phyloP scores from a whole-genome alignment of 257 asterid species.

The Nicotiana noctiflora region DNA sequence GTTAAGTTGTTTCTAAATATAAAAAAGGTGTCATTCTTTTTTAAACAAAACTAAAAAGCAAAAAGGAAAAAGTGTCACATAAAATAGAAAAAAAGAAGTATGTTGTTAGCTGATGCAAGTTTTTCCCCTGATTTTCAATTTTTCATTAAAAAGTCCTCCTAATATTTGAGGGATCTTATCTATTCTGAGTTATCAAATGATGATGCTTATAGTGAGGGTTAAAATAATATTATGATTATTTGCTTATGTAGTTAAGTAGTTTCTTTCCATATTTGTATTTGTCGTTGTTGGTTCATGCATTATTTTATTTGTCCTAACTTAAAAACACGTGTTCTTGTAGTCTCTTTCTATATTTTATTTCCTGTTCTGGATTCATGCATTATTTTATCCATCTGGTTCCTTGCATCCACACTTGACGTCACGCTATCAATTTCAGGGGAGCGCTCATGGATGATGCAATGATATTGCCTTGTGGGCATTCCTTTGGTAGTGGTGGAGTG shows the following conservation, averaged over 20 bases:
- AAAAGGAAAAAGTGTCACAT: background rate
- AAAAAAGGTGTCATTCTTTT: background rate
- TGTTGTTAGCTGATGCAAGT: background rate
- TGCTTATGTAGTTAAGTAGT: background rate
- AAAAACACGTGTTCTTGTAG: background rate
- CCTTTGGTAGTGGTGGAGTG: slow-evolving; percentile 75
- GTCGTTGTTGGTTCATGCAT: background rate
- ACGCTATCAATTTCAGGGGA: slow-evolving; percentile 46
- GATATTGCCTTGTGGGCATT: slow-evolving; percentile 97
- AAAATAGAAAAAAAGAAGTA: background rate
- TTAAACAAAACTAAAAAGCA: background rate
- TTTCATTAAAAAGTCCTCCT: background rate
- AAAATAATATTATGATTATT: background rate
- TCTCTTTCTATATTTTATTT: background rate
- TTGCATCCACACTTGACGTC: slow-evolving; percentile 11
- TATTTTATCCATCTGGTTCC: background rate
- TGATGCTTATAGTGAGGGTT: background rate
- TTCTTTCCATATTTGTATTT: background rate
- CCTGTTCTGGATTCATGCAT: background rate
- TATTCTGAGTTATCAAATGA: background rate
- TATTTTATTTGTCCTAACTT: background rate
- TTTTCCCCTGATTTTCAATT: background rate
- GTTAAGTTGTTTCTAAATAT: background rate
- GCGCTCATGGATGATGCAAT: slow-evolving; percentile 92
- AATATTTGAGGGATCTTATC: background rate